A percentile compares a stretch with the other conserved stretches of the same genome.
These are phyloP conservation scores for Citrus hindsii DNA, from an alignment of 345 rosid species.

Conservation along the genomic window DNA sequence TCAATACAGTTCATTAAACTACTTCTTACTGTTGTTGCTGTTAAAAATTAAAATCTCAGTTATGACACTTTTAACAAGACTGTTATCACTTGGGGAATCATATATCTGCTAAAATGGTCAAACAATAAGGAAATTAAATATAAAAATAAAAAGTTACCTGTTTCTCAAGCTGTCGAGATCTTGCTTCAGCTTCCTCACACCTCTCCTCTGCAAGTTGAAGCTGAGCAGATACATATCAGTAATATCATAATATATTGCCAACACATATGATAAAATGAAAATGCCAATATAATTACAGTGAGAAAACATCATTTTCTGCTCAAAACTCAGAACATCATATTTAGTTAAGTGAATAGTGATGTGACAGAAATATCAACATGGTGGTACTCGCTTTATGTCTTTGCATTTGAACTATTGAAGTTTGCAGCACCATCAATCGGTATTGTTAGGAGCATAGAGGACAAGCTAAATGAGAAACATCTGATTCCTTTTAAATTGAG, in stretches of 20 bases:
- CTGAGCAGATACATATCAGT: constrained; percentile 56
- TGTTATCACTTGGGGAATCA: neutral
- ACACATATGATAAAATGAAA: neutral
- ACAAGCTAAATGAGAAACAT: neutral
- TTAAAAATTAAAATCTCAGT: neutral
- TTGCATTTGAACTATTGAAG: constrained; percentile 8
- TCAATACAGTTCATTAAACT: neutral
- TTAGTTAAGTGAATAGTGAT: neutral
- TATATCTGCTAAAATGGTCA: neutral
- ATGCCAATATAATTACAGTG: neutral
- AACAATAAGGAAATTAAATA: neutral
- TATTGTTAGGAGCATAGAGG: neutral
- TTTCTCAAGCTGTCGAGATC: constrained; percentile 83
- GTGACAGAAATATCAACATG: constrained; percentile 5
- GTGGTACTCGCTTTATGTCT: neutral
- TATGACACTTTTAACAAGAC: neutral
- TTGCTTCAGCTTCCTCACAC: constrained; percentile 82
- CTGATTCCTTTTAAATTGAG: neutral
- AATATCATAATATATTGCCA: constrained; percentile 18
- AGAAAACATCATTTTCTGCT: neutral
- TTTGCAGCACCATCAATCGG: neutral
- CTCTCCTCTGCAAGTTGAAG: constrained; percentile 84
- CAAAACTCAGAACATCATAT: neutral
- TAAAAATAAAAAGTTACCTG: constrained; percentile 36
- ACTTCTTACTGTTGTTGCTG: neutral